phyloP scores from a whole-genome alignment of 1,284 basidiomycete genomes.

The Neolentinus lepideus region DNA sequence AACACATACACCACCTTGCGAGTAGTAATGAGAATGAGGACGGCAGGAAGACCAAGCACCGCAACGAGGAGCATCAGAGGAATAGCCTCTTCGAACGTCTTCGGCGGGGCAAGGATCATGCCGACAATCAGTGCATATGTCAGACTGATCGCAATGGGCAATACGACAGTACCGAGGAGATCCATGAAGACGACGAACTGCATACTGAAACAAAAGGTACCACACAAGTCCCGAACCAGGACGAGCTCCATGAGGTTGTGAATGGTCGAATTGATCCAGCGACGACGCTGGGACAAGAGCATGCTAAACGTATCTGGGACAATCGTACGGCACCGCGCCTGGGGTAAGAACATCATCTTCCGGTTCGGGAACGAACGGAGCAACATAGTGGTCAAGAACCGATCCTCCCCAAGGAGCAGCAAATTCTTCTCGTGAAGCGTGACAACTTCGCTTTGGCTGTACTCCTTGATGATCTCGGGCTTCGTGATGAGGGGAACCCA shows the following conservation, averaged over 20 bases:
- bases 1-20: constrained; percentile 92
- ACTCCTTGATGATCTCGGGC: constrained; percentile 96
- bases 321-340: constrained; percentile 92
- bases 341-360: constrained; percentile 99
- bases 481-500: constrained; percentile 98
- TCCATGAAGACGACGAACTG: constrained; percentile 99
- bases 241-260: constrained; percentile 99
- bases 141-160: constrained; percentile 90
- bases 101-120: constrained; percentile 78
- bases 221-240: constrained; percentile 92
- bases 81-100: constrained; percentile 87
- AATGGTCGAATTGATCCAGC: constrained; percentile 99
- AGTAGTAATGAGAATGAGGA: constrained; percentile 92
- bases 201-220: constrained; percentile 96
- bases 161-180: constrained; percentile 89
- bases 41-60: constrained; percentile 89
- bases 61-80: constrained; percentile 86
- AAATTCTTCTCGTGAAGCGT: constrained; percentile 99
- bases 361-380: constrained; percentile 95
- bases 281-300: constrained; percentile 91
- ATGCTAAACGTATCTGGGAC: constrained; percentile 94
- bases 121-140: constrained; percentile 87
- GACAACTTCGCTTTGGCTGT: constrained; percentile 89
- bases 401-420: constrained; percentile 94
- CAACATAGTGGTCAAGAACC: constrained; percentile 93